A percentile compares a stretch with the other conserved stretches of the same genome.
These are phyloP conservation scores for Thelonectria discophora DNA, from an alignment of 2,329 filamentous ascomycete genomes.

Conservation along the genomic window DNA sequence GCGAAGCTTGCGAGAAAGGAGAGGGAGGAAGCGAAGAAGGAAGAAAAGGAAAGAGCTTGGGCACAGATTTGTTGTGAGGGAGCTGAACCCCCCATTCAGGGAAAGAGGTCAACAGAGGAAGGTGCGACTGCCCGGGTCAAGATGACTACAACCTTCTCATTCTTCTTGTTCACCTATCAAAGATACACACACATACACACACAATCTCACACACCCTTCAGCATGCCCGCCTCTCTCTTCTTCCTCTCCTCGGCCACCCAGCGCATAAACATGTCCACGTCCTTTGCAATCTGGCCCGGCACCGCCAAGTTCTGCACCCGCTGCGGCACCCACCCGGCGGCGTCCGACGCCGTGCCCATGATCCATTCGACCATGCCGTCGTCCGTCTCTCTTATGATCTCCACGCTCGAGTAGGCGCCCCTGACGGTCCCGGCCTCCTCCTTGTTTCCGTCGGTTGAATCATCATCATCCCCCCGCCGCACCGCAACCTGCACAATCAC, in stretches of 20 bases:
- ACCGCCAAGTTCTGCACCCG: conserved; percentile 72
- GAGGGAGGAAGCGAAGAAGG: too few relatives aligned
- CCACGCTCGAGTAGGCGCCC: conserved; percentile 72
- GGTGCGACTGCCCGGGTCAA: background rate
- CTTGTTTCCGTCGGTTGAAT: conserved; percentile 54
- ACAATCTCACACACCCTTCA: background rate
- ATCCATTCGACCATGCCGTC: conserved; percentile 71
- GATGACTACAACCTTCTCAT: background rate
- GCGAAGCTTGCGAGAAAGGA: background rate
- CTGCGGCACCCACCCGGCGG: conserved; percentile 71
- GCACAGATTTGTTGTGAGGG: background rate
- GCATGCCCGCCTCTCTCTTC: conserved; percentile 27
- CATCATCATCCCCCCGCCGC: conserved; percentile 46
- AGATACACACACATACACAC: too few relatives aligned
- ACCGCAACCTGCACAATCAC: conserved; percentile 67
- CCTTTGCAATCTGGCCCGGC: conserved; percentile 71
- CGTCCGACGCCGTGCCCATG: conserved; percentile 80
- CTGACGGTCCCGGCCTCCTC: conserved; percentile 58
- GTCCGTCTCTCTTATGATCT: conserved; percentile 62
- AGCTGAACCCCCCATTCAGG: background rate
- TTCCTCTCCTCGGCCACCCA: conserved; percentile 64
- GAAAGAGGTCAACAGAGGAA: background rate
- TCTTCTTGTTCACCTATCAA: too few relatives aligned
- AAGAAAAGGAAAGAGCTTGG: too few relatives aligned
- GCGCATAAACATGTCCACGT: conserved; percentile 73